Evolutionary conservation across 2,329 filamentous ascomycete genomes (phyloP), one percentile per base, ranked within the genome.

Genomic region (Dothiorella sarmentorum): DNA sequence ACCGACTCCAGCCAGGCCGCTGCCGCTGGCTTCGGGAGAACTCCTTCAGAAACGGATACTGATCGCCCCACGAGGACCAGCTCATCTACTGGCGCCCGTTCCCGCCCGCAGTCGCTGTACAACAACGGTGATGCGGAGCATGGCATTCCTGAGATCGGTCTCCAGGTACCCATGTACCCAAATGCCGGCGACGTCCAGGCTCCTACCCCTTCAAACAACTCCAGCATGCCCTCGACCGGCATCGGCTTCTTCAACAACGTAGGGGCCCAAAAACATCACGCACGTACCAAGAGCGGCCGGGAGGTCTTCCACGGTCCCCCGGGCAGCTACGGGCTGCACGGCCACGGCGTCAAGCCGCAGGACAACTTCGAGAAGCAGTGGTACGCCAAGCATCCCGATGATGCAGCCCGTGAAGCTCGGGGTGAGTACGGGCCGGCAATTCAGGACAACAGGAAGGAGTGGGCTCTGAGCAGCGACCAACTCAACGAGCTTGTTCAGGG

Each of bases 131-230:
- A 88, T 17, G 89, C 93, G 44, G 89, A 94, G 63, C 86, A 91
- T 58, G 93, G 92, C 20, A 96, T 97, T 66, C 92, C 92, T 2
- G 90, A 95, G 70, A 94, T 97, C 65, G 93, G 93, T 47, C 85
- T 90, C 68, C 88, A 92, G 69, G 93, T 99, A 37, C 94, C 94
- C 51, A 94, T 99, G 90, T 88, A 94, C 70, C 89, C 87, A 56
- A 85, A 94, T 71, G 90, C 94, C 42, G 94, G 94, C 62, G 93
- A 97, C 71, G 94, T 97, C 9, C 94, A 99, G 76, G 94, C 94
- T 13, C 94, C 94, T 2, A 94, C 92, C 2, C 91, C 92, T 1
- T 83, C 85, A 2, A 87, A 86, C 7, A 77, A 74, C 65, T 72
- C 53, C 67, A 72, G 47, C 69, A 71, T 71, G 62, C 71, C 47